Conservation (phyloP, 2,329 filamentous ascomycete genomes). For the Dactylellina sp. region DNA sequence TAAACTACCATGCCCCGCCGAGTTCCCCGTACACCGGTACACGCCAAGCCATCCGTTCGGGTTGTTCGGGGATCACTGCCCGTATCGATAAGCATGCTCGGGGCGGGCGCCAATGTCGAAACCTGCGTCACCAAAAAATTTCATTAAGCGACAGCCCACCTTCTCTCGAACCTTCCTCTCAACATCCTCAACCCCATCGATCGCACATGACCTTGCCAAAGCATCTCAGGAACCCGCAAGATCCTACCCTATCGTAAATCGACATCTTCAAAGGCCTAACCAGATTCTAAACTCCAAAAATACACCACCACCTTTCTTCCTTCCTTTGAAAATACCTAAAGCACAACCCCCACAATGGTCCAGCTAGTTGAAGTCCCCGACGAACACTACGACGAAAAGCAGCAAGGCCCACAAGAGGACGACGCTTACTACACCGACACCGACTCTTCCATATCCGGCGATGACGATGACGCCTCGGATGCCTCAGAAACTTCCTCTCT, state of each 20-base stretch:
- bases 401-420: slow-evolving; percentile 77
- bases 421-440: slow-evolving; percentile 91
- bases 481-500: slow-evolving; percentile 61
- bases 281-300: neutral
- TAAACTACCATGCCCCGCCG: slow-evolving; percentile 2
- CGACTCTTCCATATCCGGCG: slow-evolving; percentile 78
- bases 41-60: neutral
- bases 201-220: slow-evolving; percentile 29
- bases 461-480: slow-evolving; percentile 69
- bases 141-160: slow-evolving; percentile 47
- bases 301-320: neutral
- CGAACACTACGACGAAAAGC: slow-evolving; percentile 85
- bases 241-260: neutral
- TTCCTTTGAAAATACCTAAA: neutral
- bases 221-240: neutral
- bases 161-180: slow-evolving; percentile 11
- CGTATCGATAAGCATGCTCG: slow-evolving; percentile 34
- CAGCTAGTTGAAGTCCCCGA: slow-evolving; percentile 97
- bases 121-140: slow-evolving; percentile 54
- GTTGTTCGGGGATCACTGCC: neutral
- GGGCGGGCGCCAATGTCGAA: neutral
- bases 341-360: slow-evolving; percentile 75
- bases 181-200: slow-evolving; percentile 16
- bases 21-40: neutral
- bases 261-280: slow-evolving; percentile 1